A percentile compares a stretch with the other conserved stretches of the same genome.
Evolutionary conservation across 768 basidiomycete species (phyloP).

Genomic region (Cystobasidium tubakii): DNA sequence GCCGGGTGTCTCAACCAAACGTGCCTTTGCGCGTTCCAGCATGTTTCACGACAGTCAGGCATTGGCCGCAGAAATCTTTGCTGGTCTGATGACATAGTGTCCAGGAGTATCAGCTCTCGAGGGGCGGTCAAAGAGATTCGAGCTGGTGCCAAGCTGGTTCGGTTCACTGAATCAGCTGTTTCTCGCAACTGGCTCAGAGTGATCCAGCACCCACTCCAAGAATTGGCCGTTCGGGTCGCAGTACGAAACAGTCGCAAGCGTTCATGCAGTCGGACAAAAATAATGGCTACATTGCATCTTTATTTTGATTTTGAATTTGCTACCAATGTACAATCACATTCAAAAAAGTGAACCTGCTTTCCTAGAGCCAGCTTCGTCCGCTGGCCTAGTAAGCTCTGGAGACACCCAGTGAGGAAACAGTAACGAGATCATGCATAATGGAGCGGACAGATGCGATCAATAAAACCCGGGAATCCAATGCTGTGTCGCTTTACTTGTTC

Average conservation of each 20-base stretch:
- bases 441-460: not conserved
- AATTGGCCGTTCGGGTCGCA: too few species aligned
- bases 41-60: slow-evolving; percentile 6
- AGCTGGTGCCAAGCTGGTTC: too few species aligned
- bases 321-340: not conserved
- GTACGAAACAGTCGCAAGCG: too few species aligned
- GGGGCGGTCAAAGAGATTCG: too few species aligned
- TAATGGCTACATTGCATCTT: slow-evolving; percentile 1
- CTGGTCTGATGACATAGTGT: not conserved
- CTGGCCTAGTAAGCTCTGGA: too few species aligned
- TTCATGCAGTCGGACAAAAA: not conserved
- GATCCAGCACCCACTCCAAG: too few species aligned
- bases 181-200: too few species aligned
- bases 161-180: too few species aligned
- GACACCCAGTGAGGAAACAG: not conserved
- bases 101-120: too few species aligned
- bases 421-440: not conserved
- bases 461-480: not conserved
- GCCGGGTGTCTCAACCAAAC: not conserved
- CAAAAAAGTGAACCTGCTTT: not conserved
- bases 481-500: slow-evolving; percentile 11
- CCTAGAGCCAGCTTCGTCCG: too few species aligned
- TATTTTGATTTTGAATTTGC: not conserved
- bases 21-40: not conserved
- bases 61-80: slow-evolving; percentile 2